Conservation (phyloP, 495 filamentous ascomycete species). For the Hypoxylon fragiforme region DNA sequence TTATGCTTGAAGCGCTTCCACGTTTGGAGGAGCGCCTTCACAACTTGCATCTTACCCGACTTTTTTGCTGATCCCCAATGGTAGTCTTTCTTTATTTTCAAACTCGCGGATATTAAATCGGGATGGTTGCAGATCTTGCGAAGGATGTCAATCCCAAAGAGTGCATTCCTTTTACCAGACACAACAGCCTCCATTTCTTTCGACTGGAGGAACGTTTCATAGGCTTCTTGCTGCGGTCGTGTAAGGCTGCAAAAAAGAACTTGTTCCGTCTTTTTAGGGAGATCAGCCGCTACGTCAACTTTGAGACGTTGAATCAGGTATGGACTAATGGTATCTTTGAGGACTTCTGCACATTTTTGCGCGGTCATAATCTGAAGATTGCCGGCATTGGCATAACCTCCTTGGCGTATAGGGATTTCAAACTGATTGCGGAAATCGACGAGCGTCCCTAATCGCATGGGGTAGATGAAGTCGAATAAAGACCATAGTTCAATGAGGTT, state of each 20-base stretch:
- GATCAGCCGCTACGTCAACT: conserved; percentile 86
- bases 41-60: conserved; percentile 94
- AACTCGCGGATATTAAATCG: conserved; percentile 70
- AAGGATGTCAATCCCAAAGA: conserved; percentile 87
- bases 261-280: conserved; percentile 92
- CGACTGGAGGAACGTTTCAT: conserved; percentile 78
- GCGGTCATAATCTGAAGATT: conserved; percentile 92
- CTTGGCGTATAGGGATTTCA: conserved; percentile 86
- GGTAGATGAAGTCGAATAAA: conserved; percentile 93
- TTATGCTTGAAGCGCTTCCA: conserved; percentile 91
- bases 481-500: conserved; percentile 97
- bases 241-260: conserved; percentile 95
- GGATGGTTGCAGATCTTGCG: conserved; percentile 98
- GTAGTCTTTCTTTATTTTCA: conserved; percentile 62
- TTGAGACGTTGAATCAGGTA: conserved; percentile 95
- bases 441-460: conserved; percentile 90
- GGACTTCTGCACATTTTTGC: conserved; percentile 82
- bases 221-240: conserved; percentile 70
- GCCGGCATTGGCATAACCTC: conserved; percentile 90
- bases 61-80: conserved; percentile 72
- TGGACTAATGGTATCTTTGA: conserved; percentile 88
- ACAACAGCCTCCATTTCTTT: conserved; percentile 80
- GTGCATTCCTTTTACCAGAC: conserved; percentile 69
- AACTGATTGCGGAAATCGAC: conserved; percentile 88
- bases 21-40: conserved; percentile 77